Percentiles rank a stretch among this genome's conserved stretches.
These are phyloP conservation scores for Delphinella strobiligena DNA, from an alignment of 2,329 filamentous ascomycete species.

Conservation along the genomic window DNA sequence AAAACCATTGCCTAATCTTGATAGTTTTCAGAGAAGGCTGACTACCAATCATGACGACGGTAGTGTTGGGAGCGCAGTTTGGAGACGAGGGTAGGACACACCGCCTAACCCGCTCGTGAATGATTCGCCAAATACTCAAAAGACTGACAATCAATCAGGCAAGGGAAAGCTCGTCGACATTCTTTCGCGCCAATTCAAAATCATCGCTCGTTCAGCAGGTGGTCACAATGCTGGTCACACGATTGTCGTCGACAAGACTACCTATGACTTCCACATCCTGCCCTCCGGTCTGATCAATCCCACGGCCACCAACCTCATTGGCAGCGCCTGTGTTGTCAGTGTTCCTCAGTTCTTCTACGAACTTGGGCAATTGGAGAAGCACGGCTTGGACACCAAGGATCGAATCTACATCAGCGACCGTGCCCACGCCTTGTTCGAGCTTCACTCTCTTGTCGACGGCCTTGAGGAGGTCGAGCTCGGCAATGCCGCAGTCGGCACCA, in stretches of 20 bases:
- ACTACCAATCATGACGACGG: slow-evolving; percentile 41
- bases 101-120: no score
- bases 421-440: slow-evolving; percentile 51
- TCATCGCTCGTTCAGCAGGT: slow-evolving; percentile 48
- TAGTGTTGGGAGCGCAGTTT: slow-evolving; percentile 50
- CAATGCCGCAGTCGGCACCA: slow-evolving; percentile 39
- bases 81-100: slow-evolving; percentile 37
- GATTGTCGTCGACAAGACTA: slow-evolving; percentile 30
- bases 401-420: slow-evolving; percentile 54
- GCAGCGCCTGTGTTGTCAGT: slow-evolving; percentile 53
- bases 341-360: slow-evolving; percentile 57
- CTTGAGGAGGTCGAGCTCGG: slow-evolving; percentile 44
- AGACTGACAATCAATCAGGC: slow-evolving; percentile 7
- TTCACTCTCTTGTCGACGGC: slow-evolving; percentile 57
- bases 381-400: slow-evolving; percentile 46
- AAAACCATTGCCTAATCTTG: no score
- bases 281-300: slow-evolving; percentile 62
- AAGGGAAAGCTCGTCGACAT: slow-evolving; percentile 48
- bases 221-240: slow-evolving; percentile 49
- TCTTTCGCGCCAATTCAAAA: slow-evolving; percentile 32
- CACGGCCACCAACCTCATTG: slow-evolving; percentile 59
- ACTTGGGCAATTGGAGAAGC: slow-evolving; percentile 45
- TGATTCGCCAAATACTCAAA: no score
- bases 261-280: slow-evolving; percentile 48
- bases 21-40: no score